A percentile compares a stretch with the other conserved stretches of the same genome.
These are phyloP conservation scores for Scopulariopsis brevicaulis DNA, from an alignment of 2,329 filamentous ascomycete species.

Conservation along the genomic window DNA sequence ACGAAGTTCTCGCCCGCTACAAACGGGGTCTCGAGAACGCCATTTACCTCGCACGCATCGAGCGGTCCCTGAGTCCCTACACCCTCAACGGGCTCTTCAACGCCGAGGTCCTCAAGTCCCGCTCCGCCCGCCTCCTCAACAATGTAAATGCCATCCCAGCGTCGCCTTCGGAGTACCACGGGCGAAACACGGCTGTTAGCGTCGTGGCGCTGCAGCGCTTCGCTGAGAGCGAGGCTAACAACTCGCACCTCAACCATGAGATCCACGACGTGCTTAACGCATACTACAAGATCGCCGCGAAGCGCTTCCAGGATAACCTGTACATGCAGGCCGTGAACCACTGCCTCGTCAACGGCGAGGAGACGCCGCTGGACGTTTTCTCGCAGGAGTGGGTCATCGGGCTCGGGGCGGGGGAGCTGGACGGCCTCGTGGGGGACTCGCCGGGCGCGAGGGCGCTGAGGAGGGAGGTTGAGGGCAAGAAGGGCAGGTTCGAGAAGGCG, in stretches of 20 bases:
- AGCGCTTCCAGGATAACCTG: slow-evolving; percentile 22
- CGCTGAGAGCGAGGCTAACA: slow-evolving; percentile 2
- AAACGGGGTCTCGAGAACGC: slow-evolving; percentile 11
- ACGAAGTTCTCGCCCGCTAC: slow-evolving; percentile 13
- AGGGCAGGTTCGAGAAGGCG: not conserved
- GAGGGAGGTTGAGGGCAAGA: slow-evolving; percentile 21
- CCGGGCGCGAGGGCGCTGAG: slow-evolving; percentile 24
- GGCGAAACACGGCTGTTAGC: not conserved
- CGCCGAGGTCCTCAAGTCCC: not conserved
- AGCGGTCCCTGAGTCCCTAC: slow-evolving; percentile 15
- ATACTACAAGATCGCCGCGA: slow-evolving; percentile 19
- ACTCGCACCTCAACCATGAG: slow-evolving; percentile 11
- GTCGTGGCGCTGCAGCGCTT: not conserved
- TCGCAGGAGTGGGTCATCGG: slow-evolving; percentile 17
- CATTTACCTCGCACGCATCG: slow-evolving; percentile 13
- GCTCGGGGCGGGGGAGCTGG: slow-evolving; percentile 11
- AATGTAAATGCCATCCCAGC: not conserved
- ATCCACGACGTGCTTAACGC: slow-evolving; percentile 19
- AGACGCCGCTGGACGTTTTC: slow-evolving; percentile 16
- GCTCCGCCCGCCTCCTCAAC: not conserved
- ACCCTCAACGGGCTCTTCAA: slow-evolving; percentile 13
- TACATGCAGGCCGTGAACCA: slow-evolving; percentile 18
- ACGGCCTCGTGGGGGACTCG: slow-evolving; percentile 15
- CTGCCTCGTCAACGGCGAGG: slow-evolving; percentile 12
- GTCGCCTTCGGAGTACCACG: not conserved